These are phyloP conservation scores for Penicillium digitatum DNA, from an alignment of 2,329 filamentous ascomycete genomes.

Conservation along the genomic window DNA sequence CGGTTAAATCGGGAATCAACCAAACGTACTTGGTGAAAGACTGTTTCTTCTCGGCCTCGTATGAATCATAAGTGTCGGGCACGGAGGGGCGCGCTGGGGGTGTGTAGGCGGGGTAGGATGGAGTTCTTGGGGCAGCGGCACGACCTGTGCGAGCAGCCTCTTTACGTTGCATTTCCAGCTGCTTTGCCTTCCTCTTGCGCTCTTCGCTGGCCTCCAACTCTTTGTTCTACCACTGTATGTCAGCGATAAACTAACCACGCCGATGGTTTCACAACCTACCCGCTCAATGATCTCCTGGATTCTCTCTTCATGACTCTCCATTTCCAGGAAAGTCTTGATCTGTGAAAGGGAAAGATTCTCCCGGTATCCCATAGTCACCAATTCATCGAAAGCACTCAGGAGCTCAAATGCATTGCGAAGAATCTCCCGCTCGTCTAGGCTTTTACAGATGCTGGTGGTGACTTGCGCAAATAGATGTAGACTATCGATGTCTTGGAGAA, in stretches of 20 bases:
- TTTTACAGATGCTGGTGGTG: slow-evolving; percentile 93
- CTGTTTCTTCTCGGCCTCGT: slow-evolving; percentile 98
- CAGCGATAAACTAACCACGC: slow-evolving; percentile 15
- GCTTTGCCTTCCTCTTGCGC: slow-evolving; percentile 97
- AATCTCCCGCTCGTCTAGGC: slow-evolving; percentile 91
- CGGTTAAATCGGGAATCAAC: neutral
- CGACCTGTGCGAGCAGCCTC: slow-evolving; percentile 78
- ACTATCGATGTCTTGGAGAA: slow-evolving; percentile 97
- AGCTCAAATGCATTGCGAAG: slow-evolving; percentile 92
- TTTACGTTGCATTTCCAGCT: slow-evolving; percentile 97
- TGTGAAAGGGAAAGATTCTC: slow-evolving; percentile 95
- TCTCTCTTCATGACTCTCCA: slow-evolving; percentile 98
- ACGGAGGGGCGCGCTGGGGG: slow-evolving; percentile 69
- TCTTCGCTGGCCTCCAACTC: slow-evolving; percentile 97
- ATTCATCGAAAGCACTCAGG: slow-evolving; percentile 92
- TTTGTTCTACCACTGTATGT: slow-evolving; percentile 67
- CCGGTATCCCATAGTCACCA: slow-evolving; percentile 90
- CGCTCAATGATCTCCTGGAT: slow-evolving; percentile 97
- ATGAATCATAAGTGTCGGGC: slow-evolving; percentile 82
- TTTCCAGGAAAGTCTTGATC: slow-evolving; percentile 98
- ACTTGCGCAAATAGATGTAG: slow-evolving; percentile 97
- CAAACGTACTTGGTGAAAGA: slow-evolving; percentile 66
- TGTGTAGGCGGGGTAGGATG: slow-evolving; percentile 84
- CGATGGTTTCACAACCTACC: slow-evolving; percentile 48
- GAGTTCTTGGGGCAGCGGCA: slow-evolving; percentile 64